A percentile compares a stretch with the other conserved stretches of the same genome.
These are phyloP conservation scores for Rhododendron williamsianum DNA, from an alignment of 148 eudicot genomes.

Conservation along the genomic window DNA sequence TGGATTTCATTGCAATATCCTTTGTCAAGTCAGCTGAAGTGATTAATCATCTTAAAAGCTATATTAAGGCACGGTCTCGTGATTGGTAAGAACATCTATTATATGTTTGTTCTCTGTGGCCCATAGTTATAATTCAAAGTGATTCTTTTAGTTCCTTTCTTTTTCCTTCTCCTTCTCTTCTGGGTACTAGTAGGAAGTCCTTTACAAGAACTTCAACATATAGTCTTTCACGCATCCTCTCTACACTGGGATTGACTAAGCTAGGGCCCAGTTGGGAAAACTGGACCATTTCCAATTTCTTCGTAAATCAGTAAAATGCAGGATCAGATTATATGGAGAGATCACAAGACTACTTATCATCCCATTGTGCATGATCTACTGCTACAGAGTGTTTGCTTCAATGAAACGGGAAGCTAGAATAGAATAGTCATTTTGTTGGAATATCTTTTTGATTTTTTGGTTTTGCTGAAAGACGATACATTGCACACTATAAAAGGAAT, in stretches of 20 bases:
- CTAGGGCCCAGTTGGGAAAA: not conserved
- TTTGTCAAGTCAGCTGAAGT: constrained; percentile 98
- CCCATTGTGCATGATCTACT: not conserved
- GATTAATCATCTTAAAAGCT: constrained; percentile 86
- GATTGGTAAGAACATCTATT: constrained; percentile 40
- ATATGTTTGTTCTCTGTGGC: not conserved
- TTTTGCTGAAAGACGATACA: not conserved
- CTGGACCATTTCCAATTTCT: not conserved
- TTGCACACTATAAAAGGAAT: not conserved
- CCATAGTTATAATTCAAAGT: not conserved
- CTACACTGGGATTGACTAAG: not conserved
- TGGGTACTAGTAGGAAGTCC: not conserved
- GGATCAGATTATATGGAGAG: not conserved
- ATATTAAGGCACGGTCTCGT: constrained; percentile 73
- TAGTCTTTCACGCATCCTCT: not conserved
- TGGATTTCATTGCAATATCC: constrained; percentile 89
- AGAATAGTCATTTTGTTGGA: not conserved
- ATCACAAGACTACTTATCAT: not conserved
- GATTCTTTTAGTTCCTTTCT: not conserved
- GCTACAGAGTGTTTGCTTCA: not conserved
- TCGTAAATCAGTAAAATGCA: not conserved
- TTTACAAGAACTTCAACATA: not conserved
- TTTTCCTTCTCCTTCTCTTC: not conserved
- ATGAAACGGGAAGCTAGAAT: not conserved
- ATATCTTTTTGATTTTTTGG: not conserved